Evolutionary conservation across 2,329 filamentous ascomycete genomes (phyloP), one percentile per base, ranked within the genome.

Genomic region (Aspergillus ochraceus): DNA sequence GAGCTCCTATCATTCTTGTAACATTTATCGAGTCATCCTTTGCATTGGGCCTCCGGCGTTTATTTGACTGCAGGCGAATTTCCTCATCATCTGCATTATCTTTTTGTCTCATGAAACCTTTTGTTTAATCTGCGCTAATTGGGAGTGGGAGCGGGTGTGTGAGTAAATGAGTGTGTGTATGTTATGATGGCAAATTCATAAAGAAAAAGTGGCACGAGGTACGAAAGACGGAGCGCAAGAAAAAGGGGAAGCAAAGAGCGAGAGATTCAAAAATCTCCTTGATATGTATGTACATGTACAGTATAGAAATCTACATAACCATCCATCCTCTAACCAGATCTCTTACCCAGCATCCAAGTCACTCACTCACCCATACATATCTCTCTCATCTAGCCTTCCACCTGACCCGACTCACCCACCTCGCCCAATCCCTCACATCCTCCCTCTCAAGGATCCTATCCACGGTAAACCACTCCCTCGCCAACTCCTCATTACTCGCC

Each of bases 401-500:
- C 68, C 91, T 80, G 64, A 95, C 80, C 66, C 83, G 83, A 6
- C 86, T 84, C 58, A 91, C 89, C 90, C 91, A 96, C 53, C 74
- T 79, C 10, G 86, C 88, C 84, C 89, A 95, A 64, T 79, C 83
- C 75, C 81, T 78, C 11, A 95, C 87, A 79, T 92, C 89, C 46
- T 90, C 88, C 72, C 89, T 85, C 68, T 82, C 85, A 70, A 89
- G 71, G 63, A 96, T 79, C 66, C 83, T 75, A 57, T 94, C 90
- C 6, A 95, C 85, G 0, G 87, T 93, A 76, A 87, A 91, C 71
- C 83, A 92, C 56, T 88, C 78, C 66, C 84, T 81, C 14, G 91
- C 92, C 66, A 96, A 77, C 67, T 90, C 90, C 81, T 96, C 91
- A 71, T 95, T 91, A 4, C 78, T 81, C 36, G 86, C 88, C 70